A percentile compares a stretch with the other conserved stretches of the same genome.
Conservation (phyloP, 2,329 filamentous ascomycete species). For the Ceratocystis ficicola region DNA sequence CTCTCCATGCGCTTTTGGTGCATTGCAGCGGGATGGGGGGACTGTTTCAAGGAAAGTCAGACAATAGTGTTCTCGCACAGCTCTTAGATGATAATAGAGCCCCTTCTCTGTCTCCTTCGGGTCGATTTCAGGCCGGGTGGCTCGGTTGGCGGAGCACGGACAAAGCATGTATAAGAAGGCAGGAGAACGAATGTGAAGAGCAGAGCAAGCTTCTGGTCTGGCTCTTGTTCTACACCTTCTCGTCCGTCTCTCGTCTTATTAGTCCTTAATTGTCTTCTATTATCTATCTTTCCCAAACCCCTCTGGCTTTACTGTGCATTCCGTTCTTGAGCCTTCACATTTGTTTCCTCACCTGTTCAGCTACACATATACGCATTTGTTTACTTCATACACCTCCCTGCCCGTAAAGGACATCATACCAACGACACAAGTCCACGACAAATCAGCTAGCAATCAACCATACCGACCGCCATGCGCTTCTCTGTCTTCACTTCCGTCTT, state of each 20-base stretch:
- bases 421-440: too few species aligned
- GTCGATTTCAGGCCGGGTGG: neutral
- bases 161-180: neutral
- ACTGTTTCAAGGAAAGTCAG: too few species aligned
- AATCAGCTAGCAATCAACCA: neutral
- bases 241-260: neutral
- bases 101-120: neutral
- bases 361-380: too few species aligned
- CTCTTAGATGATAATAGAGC: neutral
- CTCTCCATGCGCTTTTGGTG: neutral
- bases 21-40: too few species aligned
- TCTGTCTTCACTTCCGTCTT: constrained; percentile 6
- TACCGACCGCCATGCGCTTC: constrained; percentile 1
- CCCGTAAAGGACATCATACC: too few species aligned
- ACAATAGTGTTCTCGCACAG: too few species aligned
- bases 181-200: neutral
- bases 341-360: too few species aligned
- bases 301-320: too few species aligned
- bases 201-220: neutral
- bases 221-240: neutral
- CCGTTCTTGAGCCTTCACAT: too few species aligned
- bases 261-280: neutral
- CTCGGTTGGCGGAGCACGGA: neutral
- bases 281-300: too few species aligned
- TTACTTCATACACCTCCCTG: too few species aligned